Percentiles rank a stretch among this genome's conserved stretches.
Evolutionary conservation across 2,329 filamentous ascomycete species (phyloP).

Genomic region (Diaporthe australafricana): DNA sequence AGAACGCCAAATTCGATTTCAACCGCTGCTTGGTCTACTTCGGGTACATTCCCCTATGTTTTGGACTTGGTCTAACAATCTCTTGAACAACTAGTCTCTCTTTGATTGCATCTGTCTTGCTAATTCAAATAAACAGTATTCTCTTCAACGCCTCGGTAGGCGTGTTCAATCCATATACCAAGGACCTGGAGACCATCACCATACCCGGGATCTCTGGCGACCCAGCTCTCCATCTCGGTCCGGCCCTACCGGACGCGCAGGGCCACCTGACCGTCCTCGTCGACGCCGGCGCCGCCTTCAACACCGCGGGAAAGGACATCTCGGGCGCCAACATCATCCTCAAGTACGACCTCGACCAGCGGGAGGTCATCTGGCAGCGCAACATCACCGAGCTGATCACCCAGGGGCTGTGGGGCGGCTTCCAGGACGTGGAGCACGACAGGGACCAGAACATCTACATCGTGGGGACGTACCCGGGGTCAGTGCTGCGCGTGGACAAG

Average conservation of each 20-base stretch:
- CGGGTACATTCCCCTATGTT: conserved; percentile 39
- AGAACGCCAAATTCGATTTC: conserved; percentile 50
- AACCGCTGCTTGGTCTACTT: conserved; percentile 48
- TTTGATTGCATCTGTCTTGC: background rate
- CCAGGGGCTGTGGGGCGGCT: conserved; percentile 48
- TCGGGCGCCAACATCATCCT: conserved; percentile 51
- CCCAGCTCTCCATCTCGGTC: conserved; percentile 47
- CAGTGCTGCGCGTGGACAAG: conserved; percentile 48
- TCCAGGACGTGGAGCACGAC: conserved; percentile 54
- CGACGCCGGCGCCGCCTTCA: conserved; percentile 50
- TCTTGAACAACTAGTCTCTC: background rate
- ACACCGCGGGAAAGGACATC: conserved; percentile 49
- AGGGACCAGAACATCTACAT: conserved; percentile 50
- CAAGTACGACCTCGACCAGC: conserved; percentile 47
- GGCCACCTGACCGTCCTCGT: conserved; percentile 48
- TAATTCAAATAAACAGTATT: conserved; percentile 34
- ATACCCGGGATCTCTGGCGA: conserved; percentile 47
- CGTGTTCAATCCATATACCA: conserved; percentile 49
- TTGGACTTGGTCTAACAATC: background rate
- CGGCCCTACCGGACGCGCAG: conserved; percentile 49
- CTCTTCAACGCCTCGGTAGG: conserved; percentile 50
- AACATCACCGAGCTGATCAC: conserved; percentile 47
- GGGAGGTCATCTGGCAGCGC: conserved; percentile 45
- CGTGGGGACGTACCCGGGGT: conserved; percentile 52
- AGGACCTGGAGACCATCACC: conserved; percentile 42